Evolutionary conservation across 78 protist species (phyloP).

Genomic region (Dictyostelium discoideum): dicty_2.7 NC_007089.4:1157501-1158000

Average conservation of each 20-base stretch:
- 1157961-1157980: conserved; percentile 90
- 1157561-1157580: conserved; percentile 65
- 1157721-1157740: conserved; percentile 50
- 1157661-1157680: conserved; percentile 37
- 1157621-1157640: conserved; percentile 33
- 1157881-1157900: conserved; percentile 87
- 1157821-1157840: conserved; percentile 73
- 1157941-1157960: conserved; percentile 89
- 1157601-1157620: conserved; percentile 19
- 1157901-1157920: conserved; percentile 89
- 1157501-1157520: not conserved
- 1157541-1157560: conserved; percentile 71
- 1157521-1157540: conserved; percentile 54
- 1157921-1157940: conserved; percentile 82
- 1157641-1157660: conserved; percentile 72
- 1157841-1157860: conserved; percentile 82
- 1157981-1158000: conserved; percentile 89
- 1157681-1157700: conserved; percentile 21
- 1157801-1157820: conserved; percentile 75
- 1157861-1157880: conserved; percentile 89
- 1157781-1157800: conserved; percentile 86
- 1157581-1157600: not conserved
- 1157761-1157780: conserved; percentile 90
- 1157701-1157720: conserved; percentile 69
- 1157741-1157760: conserved; percentile 86